Evolutionary conservation across 2,329 filamentous ascomycete genomes (phyloP).

Genomic region (Ophiostoma triangulosporum): DNA sequence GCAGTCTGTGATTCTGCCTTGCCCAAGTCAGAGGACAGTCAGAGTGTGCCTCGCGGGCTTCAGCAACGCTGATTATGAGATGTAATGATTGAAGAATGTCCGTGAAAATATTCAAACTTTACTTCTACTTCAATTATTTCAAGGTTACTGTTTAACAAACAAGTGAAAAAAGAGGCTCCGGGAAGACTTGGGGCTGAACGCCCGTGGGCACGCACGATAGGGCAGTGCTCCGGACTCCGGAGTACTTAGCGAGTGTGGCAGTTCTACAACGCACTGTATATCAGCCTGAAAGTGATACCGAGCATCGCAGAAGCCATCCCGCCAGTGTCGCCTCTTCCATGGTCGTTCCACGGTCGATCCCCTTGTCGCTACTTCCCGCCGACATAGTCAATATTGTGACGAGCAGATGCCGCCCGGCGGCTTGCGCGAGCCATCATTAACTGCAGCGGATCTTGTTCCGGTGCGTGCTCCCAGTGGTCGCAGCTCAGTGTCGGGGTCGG

Average conservation of each 20-base stretch:
- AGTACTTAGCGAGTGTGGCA: slow-evolving; percentile 34
- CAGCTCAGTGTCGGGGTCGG: slow-evolving; percentile 17
- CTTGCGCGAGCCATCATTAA: not conserved
- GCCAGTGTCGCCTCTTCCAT: not conserved
- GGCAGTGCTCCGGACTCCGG: too few relatives aligned
- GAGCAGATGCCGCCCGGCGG: slow-evolving; percentile 20
- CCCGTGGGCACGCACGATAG: too few relatives aligned
- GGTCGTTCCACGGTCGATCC: slow-evolving; percentile 13
- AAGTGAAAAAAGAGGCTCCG: too few relatives aligned
- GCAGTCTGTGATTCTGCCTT: too few relatives aligned
- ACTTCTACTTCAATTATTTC: too few relatives aligned
- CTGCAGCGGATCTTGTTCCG: not conserved
- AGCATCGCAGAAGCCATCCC: slow-evolving; percentile 15
- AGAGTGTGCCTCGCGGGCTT: too few relatives aligned
- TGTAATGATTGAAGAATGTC: too few relatives aligned
- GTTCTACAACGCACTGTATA: slow-evolving; percentile 40
- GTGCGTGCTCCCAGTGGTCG: not conserved
- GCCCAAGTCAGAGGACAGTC: too few relatives aligned
- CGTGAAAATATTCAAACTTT: too few relatives aligned
- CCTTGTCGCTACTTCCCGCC: slow-evolving; percentile 13
- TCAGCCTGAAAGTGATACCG: not conserved
- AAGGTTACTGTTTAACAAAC: too few relatives aligned
- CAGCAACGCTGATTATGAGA: too few relatives aligned
- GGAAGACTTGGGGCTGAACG: too few relatives aligned
- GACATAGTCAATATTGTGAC: not conserved